Base-by-base conservation (phyloP, 192 early-diverging fungal species). In the Kappamyces sp. region DNA sequence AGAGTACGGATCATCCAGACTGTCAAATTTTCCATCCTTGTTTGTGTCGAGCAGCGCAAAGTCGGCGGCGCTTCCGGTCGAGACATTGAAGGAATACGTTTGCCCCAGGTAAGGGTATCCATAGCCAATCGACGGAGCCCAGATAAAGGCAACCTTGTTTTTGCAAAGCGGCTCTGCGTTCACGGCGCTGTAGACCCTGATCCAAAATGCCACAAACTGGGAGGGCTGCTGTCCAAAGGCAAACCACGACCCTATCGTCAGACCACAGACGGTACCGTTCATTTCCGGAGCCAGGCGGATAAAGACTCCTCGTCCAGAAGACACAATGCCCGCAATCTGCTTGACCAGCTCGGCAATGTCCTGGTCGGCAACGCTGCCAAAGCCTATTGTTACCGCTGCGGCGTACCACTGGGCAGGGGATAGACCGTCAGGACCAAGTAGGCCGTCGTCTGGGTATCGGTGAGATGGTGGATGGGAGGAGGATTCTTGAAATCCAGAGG, bases 1-100 rank as follows among this genome's bases (percentile, higher is more conserved):
- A 14, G 45, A 4, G 51, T 73, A 73, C 5, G 71, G 67, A 45
- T 73, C 71, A 48, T 73, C 71, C 36, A 35, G n/a, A 9, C 14
- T 14, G 47, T 64, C 63, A 30, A 69, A 38, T 6, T 12, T 22
- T 9, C 71, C 71, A 47, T 73, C 64, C 1, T 45, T 1, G 58
- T 73, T 73, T 4, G 71, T 69, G 42, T 73, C 71, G 4, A 49
- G 49, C 22, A 46, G 41, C 3, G 5, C 29, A 37, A 35, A 32
- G 40, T 32, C 40, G 12, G 43, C 14, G 2, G 45, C 15, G 14
- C 1, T 30, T n/a, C 14, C 38, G 1, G 63, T 14, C 30, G 15
- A 11, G 34, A n/a, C 9, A 34, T 41, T 61, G 49, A 42, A 59
- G 15, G 48, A 53, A 34, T 38, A 49, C 5, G 2, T 8, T 7